Percentiles rank a stretch among this genome's conserved stretches.
phyloP scores from a whole-genome alignment of 331 rosid genomes.

The Malus hybrid region DNA sequence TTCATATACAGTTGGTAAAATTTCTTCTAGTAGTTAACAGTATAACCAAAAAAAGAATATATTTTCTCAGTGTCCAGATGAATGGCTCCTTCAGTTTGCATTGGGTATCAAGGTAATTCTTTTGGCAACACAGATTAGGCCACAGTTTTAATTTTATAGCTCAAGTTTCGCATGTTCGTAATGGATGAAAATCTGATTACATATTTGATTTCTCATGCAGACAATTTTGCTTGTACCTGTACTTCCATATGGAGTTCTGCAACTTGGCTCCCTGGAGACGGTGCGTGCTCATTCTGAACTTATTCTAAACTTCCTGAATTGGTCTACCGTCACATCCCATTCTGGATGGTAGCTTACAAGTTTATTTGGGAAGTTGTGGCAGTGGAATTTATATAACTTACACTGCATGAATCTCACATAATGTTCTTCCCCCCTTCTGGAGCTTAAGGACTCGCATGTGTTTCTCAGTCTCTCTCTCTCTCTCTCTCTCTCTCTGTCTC shows the following conservation, averaged over 20 bases:
- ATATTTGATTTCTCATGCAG: conserved; percentile 29
- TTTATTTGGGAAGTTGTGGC: neutral
- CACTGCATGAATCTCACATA: neutral
- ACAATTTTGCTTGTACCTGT: conserved; percentile 82
- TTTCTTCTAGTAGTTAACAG: neutral
- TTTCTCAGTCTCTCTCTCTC: conserved; percentile 3
- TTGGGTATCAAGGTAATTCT: conserved; percentile 69
- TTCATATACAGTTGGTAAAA: too few species aligned
- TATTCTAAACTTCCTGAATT: neutral
- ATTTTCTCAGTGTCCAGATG: conserved; percentile 57
- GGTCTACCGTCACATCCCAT: neutral
- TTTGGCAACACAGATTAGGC: neutral
- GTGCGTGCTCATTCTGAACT: conserved; percentile 38
- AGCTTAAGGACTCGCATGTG: neutral
- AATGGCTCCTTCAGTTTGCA: conserved; percentile 78
- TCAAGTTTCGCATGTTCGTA: neutral
- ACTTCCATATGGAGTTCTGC: conserved; percentile 79
- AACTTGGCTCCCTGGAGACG: conserved; percentile 75
- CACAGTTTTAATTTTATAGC: neutral
- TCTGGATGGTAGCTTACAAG: neutral
- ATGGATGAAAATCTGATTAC: neutral
- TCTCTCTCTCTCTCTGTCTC: neutral
- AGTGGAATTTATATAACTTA: neutral
- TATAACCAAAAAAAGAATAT: conserved; percentile 10
- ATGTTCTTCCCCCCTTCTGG: neutral